Percentiles rank a stretch among this genome's conserved stretches.
These are phyloP conservation scores for Aquilaria sinensis DNA, from an alignment of 345 rosid species.

Conservation along the genomic window DNA sequence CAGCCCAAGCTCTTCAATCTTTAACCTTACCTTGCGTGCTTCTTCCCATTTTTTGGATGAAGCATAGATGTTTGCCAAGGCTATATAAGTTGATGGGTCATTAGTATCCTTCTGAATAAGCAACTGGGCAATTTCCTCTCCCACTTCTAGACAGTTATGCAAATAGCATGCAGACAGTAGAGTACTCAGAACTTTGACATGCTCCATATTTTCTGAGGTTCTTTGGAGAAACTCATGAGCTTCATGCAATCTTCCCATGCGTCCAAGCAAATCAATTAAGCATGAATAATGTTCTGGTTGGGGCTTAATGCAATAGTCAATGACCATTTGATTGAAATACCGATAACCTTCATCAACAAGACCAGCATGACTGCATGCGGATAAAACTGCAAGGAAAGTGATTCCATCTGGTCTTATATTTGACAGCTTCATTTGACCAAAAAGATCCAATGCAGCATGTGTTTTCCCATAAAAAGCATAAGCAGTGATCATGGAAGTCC, in stretches of 20 bases:
- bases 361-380: constrained; percentile 72
- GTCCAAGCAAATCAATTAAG: constrained; percentile 72
- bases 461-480: constrained; percentile 66
- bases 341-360: constrained; percentile 46
- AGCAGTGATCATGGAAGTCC: constrained; percentile 79
- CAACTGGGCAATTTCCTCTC: constrained; percentile 38
- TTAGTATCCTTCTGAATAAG: constrained; percentile 40
- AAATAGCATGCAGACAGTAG: constrained; percentile 53
- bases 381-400: constrained; percentile 58
- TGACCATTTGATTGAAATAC: constrained; percentile 41
- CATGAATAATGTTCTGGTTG: constrained; percentile 57
- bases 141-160: constrained; percentile 39
- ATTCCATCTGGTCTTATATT: constrained; percentile 48
- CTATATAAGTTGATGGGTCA: constrained; percentile 37
- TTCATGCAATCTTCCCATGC: constrained; percentile 59
- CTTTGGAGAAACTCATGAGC: constrained; percentile 44
- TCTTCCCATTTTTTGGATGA: constrained; percentile 54
- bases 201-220: constrained; percentile 30
- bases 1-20: constrained; percentile 52
- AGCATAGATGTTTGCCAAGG: constrained; percentile 49
- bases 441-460: constrained; percentile 45
- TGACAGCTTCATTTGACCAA: constrained; percentile 41
- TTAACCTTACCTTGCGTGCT: constrained; percentile 43
- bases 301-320: constrained; percentile 33
- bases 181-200: constrained; percentile 54